A percentile compares a stretch with the other conserved stretches of the same genome.
These are phyloP conservation scores for Calonectria hawksworthii DNA, from an alignment of 2,329 filamentous ascomycete genomes.

Conservation along the genomic window DNA sequence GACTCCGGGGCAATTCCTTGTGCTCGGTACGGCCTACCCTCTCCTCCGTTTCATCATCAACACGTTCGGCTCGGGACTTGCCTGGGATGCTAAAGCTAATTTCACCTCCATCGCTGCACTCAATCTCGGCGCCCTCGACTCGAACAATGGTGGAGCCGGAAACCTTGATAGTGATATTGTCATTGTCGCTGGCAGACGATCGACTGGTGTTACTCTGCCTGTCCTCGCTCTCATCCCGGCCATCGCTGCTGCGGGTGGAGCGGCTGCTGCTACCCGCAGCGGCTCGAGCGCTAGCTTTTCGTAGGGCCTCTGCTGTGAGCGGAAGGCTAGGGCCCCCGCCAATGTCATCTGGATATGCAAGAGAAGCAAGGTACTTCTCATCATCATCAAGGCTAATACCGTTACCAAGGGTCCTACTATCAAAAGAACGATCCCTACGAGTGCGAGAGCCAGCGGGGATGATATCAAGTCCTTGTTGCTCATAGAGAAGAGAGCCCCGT, in stretches of 20 bases:
- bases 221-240: constrained; percentile 75
- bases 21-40: no score
- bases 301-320: constrained; percentile 70
- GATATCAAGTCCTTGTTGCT: constrained; percentile 55
- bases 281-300: constrained; percentile 61
- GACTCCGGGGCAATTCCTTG: no score
- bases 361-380: constrained; percentile 55
- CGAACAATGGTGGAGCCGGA: no score
- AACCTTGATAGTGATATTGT: no score
- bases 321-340: constrained; percentile 60
- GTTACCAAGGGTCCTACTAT: constrained; percentile 49
- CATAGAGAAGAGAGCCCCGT: constrained; percentile 54
- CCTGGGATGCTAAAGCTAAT: no score
- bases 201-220: constrained; percentile 72
- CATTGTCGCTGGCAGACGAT: constrained; percentile 51
- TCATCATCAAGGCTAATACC: constrained; percentile 53
- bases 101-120: no score
- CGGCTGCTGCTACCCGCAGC: constrained; percentile 67
- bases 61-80: no score
- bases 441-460: constrained; percentile 51
- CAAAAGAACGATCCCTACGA: constrained; percentile 59
- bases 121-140: no score
- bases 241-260: constrained; percentile 70
- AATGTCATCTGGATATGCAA: constrained; percentile 67
- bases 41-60: no score